phyloP scores from a whole-genome alignment of 352 stramenopile species.

The Phytophthora agathidicida region DNA sequence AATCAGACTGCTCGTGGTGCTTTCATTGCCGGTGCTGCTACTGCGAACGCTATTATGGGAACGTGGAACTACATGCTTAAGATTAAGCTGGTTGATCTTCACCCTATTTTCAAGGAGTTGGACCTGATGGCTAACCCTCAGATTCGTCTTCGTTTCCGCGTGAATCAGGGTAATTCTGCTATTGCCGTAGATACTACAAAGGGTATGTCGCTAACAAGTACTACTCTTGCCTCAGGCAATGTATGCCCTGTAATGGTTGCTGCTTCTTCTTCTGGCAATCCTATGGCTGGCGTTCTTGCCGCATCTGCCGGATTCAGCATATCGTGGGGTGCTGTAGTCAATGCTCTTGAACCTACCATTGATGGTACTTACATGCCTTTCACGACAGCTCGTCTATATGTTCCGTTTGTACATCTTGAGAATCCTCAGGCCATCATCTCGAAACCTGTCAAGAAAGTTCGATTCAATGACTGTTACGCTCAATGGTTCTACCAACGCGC shows the following conservation, averaged over 20 bases:
- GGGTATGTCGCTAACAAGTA: background rate
- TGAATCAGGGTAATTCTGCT: slow-evolving; percentile 4
- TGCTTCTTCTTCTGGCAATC: background rate
- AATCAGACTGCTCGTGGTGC: slow-evolving; percentile 9
- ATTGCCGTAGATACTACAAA: background rate
- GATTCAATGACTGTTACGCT: slow-evolving; percentile 7
- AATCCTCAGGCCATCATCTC: slow-evolving; percentile 3
- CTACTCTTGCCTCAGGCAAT: background rate
- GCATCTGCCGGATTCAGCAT: background rate
- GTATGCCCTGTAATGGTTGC: background rate
- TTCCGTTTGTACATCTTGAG: slow-evolving; percentile 7
- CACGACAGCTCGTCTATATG: background rate
- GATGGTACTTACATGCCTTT: slow-evolving; percentile 5
- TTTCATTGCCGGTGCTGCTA: background rate
- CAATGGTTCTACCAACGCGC: slow-evolving; percentile 11
- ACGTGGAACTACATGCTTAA: too few relatives aligned
- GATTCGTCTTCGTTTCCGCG: slow-evolving; percentile 3
- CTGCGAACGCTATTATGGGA: background rate
- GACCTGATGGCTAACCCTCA: slow-evolving; percentile 8
- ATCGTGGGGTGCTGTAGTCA: slow-evolving; percentile 3
- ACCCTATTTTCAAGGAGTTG: slow-evolving; percentile 9
- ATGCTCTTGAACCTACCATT: background rate
- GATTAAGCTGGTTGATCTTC: slow-evolving; percentile 1
- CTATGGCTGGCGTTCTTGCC: background rate
- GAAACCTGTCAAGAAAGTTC: slow-evolving; percentile 2